Evolutionary conservation across 768 basidiomycete genomes (phyloP), one percentile per base, ranked within the genome.

Genomic region (Mrakia frigida): DNA sequence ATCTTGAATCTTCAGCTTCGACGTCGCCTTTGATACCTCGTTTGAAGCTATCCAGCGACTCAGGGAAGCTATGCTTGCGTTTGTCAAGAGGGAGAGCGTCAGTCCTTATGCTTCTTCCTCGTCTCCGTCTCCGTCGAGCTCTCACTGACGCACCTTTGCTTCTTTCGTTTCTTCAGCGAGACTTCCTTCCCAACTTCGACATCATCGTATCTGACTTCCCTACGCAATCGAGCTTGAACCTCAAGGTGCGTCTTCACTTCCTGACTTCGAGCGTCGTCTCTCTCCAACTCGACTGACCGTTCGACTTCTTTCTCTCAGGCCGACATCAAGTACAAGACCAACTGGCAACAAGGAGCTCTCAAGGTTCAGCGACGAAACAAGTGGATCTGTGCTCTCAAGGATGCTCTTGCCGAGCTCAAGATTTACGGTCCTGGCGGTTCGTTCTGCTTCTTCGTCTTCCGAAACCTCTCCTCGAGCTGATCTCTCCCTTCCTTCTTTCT

Each of bases 261-360:
- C 21, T 18, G 16, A 50, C 4, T n/a, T n/a, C 46, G 18, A 14
- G 46, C 46, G 3, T 50, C 46, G 46, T 50, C 46, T 50, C 46
- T 3, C 6, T 50, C 21, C 46, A n/a, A n/a, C n/a, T n/a, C n/a
- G n/a, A 6, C 46, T 50, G 46, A 50, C 46, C 13, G 4, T 50
- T 21, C 46, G 46, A 50, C 46, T 14, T 50, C 46, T 50, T 50
- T 50, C 46, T 18, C 18, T 18, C 46, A 50, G 46, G 90, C 90
- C 59, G 89, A 91, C 81, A 94, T 95, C 85, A 92, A 90, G 84
- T 94, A 92, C 86, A 93, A 92, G 85, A 89, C 89, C 79, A 94
- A 94, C 81, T 89, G 88, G 84, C 93, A 94, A 81, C 90, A 91
- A 80, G 89, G 88, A 28, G 88, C 89, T 3, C 65, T 72, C 41